Base-by-base conservation (phyloP, 805 yeast species). In the Grigorovia humatica region DNA sequence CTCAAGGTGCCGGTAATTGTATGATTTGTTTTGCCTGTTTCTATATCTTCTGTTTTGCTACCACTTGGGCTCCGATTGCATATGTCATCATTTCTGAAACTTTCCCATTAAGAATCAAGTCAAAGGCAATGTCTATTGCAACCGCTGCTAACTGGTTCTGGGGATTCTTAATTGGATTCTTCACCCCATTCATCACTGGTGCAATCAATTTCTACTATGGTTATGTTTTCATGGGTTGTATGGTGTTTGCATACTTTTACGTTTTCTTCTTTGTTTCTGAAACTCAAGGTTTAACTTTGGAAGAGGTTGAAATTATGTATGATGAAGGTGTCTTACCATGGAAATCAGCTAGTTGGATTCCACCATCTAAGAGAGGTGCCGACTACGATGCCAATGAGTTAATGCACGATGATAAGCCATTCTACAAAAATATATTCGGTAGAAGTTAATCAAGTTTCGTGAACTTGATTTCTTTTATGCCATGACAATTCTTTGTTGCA, bases 221-320 rank as follows among this genome's bases (percentile, higher is more conserved):
- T 46, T 82, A 78, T 62, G 80, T 68, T 32, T 74, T 74, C 59
- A 79, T 43, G 55, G 85, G 84, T 2, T 80, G 84, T 63, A 67
- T 80, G 65, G 63, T 79, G 23, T 76, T 71, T 52, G 61, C 75
- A 8, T 60, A 83, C 65, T 71, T 82, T 65, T 87, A 82, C 65
- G 85, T 85, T 49, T 79, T 75, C 74, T 79, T 85, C 74, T 76
- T 73, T 59, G 79, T 86, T 56, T 80, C 80, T 60, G 90, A 85
- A 69, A 86, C 95, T 52, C 81, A 80, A 71, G 93, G 93, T 51
- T 76, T 85, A 60, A 75, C 85, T 43, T 77, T 87, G 65, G 95
- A 86, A 70, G 88, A 85, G 68, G 86, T 85, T 56, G 89, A 85
- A 66, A 82, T 77, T 62, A 70, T 81, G 72, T 74, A 70, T 60